Base-by-base conservation (phyloP, 495 filamentous ascomycete species). In the Glarea lozoyensis region DNA sequence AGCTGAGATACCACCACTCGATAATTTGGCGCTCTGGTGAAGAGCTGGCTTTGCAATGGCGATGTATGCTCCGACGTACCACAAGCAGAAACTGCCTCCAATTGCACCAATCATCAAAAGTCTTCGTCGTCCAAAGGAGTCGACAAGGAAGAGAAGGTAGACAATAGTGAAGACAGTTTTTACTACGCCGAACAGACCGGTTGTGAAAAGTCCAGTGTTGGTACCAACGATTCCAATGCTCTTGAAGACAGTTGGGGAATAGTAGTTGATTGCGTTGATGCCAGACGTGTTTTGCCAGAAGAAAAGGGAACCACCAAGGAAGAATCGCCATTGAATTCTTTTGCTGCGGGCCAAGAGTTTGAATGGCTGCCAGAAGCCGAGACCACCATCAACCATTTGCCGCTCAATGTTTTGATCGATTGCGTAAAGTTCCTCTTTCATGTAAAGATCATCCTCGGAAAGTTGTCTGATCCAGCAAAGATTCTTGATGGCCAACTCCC, bases 201-300 rank as follows among this genome's bases (percentile, higher is more conserved):
- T 82, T 15, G 76, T 73, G 50, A 80, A 70, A 16, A 79, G 68
- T 18, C 59, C 60, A 23, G 67, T 68, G 15, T 66, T 57, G 17
- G 63, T 75, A 5, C 70, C 69, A 1, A 44, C 53, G 37, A 81
- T 68, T 12, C 78, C 76, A 21, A 80, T 64, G 43, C 67, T 72
- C 43, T 60, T 61, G 67, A 86, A 87, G 49, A 89, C 86, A 36
- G 76, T 72, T 1, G 83, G 82, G 2, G 78, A 76, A 58, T 83
- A 84, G 56, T 82, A 82, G 55, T 84, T 84, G 52, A 78, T 77
- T 18, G 64, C 50, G 24, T 56, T 50, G 41, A 55, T 57, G 15
- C 52, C 52, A 21, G 52, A 55, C 15, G 43, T 55, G 41, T 84
- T 84, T 54, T 84, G 79, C 65, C 70, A 81, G 37, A 82, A 61